Percentiles rank a stretch among this genome's conserved stretches.
Evolutionary conservation across 768 basidiomycete species (phyloP).

Genomic region (Termitomyces sp.): DNA sequence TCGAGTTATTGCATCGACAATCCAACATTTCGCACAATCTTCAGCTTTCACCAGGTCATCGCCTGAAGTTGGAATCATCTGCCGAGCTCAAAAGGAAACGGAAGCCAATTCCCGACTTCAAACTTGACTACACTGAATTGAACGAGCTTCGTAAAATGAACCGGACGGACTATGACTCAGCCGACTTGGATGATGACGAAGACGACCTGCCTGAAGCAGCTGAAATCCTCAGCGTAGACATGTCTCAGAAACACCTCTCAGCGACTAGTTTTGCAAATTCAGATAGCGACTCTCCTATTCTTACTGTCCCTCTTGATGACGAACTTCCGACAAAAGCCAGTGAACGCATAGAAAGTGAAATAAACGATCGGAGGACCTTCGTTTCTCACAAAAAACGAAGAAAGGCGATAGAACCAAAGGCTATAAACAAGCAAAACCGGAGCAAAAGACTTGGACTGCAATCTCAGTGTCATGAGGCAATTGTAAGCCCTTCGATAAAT

Average conservation of each 20-base stretch:
- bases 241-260: slow-evolving; percentile 16
- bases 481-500: background rate
- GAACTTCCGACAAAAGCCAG: background rate
- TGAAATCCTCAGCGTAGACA: slow-evolving; percentile 18
- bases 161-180: slow-evolving; percentile 15
- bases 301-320: slow-evolving; percentile 24
- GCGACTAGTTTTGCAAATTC: slow-evolving; percentile 36
- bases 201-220: slow-evolving; percentile 39
- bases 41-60: slow-evolving; percentile 31
- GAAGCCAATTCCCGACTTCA: slow-evolving; percentile 35
- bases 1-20: slow-evolving; percentile 38
- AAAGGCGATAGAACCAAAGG: background rate
- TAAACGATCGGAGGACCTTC: background rate
- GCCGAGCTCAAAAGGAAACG: slow-evolving; percentile 23
- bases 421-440: background rate
- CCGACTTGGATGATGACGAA: slow-evolving; percentile 33
- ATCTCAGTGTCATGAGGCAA: background rate
- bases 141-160: slow-evolving; percentile 16
- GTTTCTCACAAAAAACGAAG: background rate
- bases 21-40: slow-evolving; percentile 35
- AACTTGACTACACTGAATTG: slow-evolving; percentile 43
- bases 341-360: background rate
- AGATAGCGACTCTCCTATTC: slow-evolving; percentile 39
- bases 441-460: background rate
- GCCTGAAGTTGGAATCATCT: slow-evolving; percentile 37